Conservation (phyloP, 1,284 basidiomycete genomes). For the Schizophyllum amplum region DNA sequence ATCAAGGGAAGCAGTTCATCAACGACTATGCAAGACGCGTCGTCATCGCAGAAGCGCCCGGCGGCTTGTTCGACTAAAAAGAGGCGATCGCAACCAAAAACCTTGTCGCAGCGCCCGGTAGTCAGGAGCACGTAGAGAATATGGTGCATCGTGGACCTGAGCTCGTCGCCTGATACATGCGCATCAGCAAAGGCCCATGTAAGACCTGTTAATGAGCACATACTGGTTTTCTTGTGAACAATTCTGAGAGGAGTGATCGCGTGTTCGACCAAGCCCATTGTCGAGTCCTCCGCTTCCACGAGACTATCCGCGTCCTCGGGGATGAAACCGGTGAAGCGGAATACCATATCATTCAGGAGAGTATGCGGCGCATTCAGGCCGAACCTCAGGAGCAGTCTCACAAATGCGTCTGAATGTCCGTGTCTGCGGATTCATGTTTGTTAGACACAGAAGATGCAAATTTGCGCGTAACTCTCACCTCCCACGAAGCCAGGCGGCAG, state of each 20-base stretch:
- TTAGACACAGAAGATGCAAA: neutral
- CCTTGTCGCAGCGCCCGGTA: neutral
- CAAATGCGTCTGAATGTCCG: neutral
- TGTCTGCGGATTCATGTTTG: neutral
- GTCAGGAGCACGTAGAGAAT: neutral
- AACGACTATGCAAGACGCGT: neutral
- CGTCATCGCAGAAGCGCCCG: neutral
- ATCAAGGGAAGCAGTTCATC: neutral
- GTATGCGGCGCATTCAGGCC: neutral
- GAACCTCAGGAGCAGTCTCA: neutral
- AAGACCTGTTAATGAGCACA: neutral
- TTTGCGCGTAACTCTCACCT: neutral
- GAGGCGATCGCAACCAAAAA: neutral
- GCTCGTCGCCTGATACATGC: neutral
- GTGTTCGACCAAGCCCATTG: neutral
- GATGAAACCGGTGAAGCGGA: neutral
- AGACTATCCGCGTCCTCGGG: neutral
- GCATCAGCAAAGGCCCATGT: neutral
- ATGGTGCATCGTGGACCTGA: neutral
- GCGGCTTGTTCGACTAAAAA: neutral
- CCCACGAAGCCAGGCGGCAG: neutral
- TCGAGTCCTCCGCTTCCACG: neutral
- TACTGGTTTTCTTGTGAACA: neutral
- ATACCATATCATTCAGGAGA: neutral
- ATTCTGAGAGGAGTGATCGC: neutral